Evolutionary conservation across 257 asterid species (phyloP).

Genomic region (Nicotiana undulata): DNA sequence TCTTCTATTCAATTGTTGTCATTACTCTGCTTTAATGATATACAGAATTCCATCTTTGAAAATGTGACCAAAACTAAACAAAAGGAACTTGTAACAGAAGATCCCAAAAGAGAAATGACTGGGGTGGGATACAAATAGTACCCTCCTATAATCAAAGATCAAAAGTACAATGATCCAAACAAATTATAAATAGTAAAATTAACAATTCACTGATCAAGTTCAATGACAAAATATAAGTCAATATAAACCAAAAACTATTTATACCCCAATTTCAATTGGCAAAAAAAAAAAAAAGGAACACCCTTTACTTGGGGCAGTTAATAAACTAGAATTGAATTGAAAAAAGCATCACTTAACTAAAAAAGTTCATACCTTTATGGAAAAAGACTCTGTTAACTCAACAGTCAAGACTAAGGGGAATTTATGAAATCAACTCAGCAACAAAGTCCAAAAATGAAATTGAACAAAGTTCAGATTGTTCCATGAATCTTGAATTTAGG

Average conservation of each 20-base stretch:
- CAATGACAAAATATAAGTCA: not conserved
- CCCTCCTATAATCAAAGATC: not conserved
- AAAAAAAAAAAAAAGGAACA: not conserved
- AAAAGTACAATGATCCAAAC: not conserved
- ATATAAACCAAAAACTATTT: not conserved
- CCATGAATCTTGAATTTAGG: conserved; percentile 8
- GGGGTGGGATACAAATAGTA: not conserved
- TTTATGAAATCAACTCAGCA: not conserved
- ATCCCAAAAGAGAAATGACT: not conserved
- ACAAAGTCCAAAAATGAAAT: not conserved
- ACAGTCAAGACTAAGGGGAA: not conserved
- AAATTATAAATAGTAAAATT: not conserved
- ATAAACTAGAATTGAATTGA: not conserved
- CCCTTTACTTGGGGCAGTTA: not conserved
- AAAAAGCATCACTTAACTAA: not conserved
- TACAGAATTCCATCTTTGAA: not conserved
- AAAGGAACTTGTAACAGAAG: not conserved
- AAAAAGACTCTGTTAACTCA: not conserved
- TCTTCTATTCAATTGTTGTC: not conserved
- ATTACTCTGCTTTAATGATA: not conserved
- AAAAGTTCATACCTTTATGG: conserved; percentile 3
- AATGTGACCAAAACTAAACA: not conserved
- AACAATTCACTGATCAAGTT: not conserved
- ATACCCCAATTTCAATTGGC: not conserved
- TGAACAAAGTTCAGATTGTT: not conserved